Conservation (phyloP, 2,329 filamentous ascomycete genomes). For the Fusarium equiseti region DNA sequence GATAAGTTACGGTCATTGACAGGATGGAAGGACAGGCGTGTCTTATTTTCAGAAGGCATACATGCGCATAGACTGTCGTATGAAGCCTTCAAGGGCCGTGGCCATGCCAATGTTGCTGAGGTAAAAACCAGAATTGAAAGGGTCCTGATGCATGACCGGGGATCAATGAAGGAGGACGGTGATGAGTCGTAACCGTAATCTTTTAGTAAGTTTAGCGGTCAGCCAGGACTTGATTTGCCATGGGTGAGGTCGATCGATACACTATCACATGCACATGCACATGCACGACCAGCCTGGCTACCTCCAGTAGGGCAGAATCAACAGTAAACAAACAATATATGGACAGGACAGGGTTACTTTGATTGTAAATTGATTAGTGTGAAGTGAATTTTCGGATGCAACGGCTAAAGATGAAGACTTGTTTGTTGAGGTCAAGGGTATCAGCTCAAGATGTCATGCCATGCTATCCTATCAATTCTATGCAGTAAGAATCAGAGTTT, state of each 20-base stretch:
- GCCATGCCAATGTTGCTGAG: constrained; percentile 29
- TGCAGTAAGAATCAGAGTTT: constrained; percentile 7
- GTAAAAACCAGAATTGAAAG: constrained; percentile 24
- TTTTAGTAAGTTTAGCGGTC: not conserved
- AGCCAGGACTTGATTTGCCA: not conserved
- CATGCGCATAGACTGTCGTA: constrained; percentile 55
- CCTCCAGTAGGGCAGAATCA: not conserved
- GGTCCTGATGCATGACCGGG: not conserved
- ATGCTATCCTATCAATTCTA: not conserved
- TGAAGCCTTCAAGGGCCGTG: constrained; percentile 45
- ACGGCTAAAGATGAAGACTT: not conserved
- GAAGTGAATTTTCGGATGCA: not conserved
- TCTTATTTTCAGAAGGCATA: constrained; percentile 54
- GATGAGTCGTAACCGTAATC: not conserved
- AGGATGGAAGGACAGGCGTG: constrained; percentile 55
- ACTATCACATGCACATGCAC: not conserved
- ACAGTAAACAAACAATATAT: not conserved
- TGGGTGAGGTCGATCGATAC: not conserved
- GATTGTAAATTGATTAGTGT: not conserved
- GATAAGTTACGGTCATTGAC: constrained; percentile 55
- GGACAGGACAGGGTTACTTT: not conserved
- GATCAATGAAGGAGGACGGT: not conserved
- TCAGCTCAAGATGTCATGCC: not conserved
- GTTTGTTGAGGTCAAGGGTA: not conserved
- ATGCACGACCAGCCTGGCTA: not conserved